phyloP scores from a whole-genome alignment of 352 stramenopile genomes.

The Peronospora belbahrii region DNA sequence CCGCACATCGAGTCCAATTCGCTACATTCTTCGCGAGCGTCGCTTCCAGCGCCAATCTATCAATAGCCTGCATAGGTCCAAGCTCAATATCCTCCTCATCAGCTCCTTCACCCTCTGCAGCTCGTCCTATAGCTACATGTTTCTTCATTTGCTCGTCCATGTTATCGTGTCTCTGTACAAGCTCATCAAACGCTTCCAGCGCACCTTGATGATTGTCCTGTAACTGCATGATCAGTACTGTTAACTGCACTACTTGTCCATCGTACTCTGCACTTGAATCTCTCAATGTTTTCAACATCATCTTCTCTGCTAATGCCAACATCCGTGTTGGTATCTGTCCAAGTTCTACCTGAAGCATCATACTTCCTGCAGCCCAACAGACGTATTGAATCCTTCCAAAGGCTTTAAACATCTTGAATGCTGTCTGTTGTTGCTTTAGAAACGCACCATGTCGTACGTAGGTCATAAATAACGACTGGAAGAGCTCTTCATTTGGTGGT shows the following conservation, averaged over 20 bases:
- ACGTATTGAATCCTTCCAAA: conserved; percentile 72
- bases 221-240: conserved; percentile 65
- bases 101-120: conserved; percentile 57
- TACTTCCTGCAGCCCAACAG: conserved; percentile 73
- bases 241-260: conserved; percentile 61
- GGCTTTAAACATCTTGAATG: conserved; percentile 81
- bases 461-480: conserved; percentile 56
- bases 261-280: conserved; percentile 48
- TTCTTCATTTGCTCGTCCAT: conserved; percentile 19
- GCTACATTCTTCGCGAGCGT: conserved; percentile 42
- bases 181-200: conserved; percentile 68
- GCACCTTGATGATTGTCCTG: conserved; percentile 60
- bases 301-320: conserved; percentile 66
- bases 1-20: conserved; percentile 44
- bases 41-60: conserved; percentile 61
- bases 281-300: conserved; percentile 72
- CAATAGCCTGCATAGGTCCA: conserved; percentile 74
- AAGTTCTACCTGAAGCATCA: conserved; percentile 80
- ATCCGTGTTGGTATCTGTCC: conserved; percentile 55
- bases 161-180: conserved; percentile 25
- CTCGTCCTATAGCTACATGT: conserved; percentile 34
- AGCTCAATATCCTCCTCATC: conserved; percentile 82
- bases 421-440: conserved; percentile 84
- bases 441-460: conserved; percentile 60
- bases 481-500: conserved; percentile 64